These are phyloP conservation scores for Inga oerstediana DNA, from an alignment of 306 rosid genomes.

Conservation along the genomic window DNA sequence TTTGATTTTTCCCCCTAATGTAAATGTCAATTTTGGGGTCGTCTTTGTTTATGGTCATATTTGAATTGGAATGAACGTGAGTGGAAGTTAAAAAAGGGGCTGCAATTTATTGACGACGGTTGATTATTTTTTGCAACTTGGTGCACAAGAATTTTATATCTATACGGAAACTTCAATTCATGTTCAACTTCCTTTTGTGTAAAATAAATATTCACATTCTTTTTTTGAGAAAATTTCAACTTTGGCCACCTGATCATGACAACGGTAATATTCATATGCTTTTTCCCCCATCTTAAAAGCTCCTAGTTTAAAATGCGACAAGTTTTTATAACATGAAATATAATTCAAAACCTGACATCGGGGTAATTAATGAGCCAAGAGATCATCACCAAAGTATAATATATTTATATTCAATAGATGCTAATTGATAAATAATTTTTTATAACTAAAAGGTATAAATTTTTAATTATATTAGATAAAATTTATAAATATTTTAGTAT, in stretches of 20 bases:
- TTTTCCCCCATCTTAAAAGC: background rate
- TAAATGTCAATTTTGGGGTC: slow-evolving; percentile 2
- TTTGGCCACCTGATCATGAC: background rate
- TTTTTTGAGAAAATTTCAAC: background rate
- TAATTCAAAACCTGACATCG: background rate
- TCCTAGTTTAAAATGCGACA: background rate
- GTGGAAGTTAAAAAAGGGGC: background rate
- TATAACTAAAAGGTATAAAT: no score
- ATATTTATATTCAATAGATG: no score
- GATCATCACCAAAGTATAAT: background rate
- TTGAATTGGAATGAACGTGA: slow-evolving; percentile 5
- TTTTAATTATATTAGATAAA: no score
- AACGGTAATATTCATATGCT: background rate
- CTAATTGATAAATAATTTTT: no score
- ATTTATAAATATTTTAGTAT: no score
- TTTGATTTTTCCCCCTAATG: background rate
- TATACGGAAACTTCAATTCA: background rate
- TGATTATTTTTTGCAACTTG: background rate
- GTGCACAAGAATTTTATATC: background rate
- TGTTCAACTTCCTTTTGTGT: background rate
- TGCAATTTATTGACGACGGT: background rate
- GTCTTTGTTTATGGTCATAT: slow-evolving; percentile 25
- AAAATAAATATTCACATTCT: background rate
- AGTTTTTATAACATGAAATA: background rate
- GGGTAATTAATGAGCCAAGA: background rate